Evolutionary conservation across 176 grass and related monocot species (phyloP).

Genomic region (Cenchrus americanus): DNA sequence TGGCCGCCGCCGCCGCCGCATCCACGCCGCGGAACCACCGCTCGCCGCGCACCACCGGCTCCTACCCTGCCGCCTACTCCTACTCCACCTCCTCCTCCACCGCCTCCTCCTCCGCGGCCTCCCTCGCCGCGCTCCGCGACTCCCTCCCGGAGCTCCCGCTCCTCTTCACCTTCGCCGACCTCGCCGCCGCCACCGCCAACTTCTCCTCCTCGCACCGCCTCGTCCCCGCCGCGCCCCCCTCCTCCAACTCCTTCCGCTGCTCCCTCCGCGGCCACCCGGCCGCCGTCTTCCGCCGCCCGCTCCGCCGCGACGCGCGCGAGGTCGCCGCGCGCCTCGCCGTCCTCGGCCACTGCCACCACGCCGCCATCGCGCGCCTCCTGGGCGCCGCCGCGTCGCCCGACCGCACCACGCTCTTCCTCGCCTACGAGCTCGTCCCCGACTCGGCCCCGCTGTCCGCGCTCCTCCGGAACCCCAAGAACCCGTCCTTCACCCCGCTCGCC

Average conservation of each 20-base stretch:
- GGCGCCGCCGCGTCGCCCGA: conserved; percentile 74
- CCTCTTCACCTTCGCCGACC: conserved; percentile 65
- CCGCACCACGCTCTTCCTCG: conserved; percentile 69
- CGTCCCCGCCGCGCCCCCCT: neutral
- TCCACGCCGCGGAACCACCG: conserved; percentile 29
- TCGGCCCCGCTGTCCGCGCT: conserved; percentile 59
- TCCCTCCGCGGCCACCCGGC: conserved; percentile 64
- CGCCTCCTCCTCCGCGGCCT: conserved; percentile 48
- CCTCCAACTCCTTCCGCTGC: conserved; percentile 64
- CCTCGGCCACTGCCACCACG: conserved; percentile 82
- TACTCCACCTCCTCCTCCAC: conserved; percentile 40
- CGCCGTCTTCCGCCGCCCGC: conserved; percentile 75
- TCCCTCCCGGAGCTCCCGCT: conserved; percentile 62
- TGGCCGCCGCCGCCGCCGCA: neutral
- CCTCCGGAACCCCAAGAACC: conserved; percentile 78
- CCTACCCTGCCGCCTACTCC: neutral
- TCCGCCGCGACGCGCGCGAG: conserved; percentile 54
- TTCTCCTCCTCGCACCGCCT: conserved; percentile 68
- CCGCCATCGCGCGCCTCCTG: conserved; percentile 73
- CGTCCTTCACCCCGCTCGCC: conserved; percentile 66
- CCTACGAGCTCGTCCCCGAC: conserved; percentile 67
- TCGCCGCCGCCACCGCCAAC: conserved; percentile 70
- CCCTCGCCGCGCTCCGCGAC: conserved; percentile 58
- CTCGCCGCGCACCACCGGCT: conserved; percentile 10
- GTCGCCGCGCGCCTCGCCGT: conserved; percentile 43